Evolutionary conservation across 2,329 filamentous ascomycete genomes (phyloP).

Genomic region (Pseudocercospora vitis): DNA sequence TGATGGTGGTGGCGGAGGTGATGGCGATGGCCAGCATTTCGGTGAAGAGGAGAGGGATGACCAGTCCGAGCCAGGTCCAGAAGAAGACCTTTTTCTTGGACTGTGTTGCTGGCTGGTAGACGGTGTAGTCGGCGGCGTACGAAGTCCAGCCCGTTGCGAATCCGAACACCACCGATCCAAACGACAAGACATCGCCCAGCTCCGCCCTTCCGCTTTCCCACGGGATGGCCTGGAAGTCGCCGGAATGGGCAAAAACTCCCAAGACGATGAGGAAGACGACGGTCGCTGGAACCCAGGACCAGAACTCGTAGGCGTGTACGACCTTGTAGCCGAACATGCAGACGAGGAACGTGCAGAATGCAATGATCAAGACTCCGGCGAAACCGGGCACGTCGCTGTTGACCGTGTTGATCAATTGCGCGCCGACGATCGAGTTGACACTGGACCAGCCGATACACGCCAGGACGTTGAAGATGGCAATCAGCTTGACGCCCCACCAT

Average conservation of each 20-base stretch:
- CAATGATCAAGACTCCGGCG: conserved; percentile 74
- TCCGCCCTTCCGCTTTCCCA: conserved; percentile 60
- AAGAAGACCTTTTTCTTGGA: conserved; percentile 64
- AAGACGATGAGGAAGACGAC: conserved; percentile 72
- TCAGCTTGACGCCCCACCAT: conserved; percentile 39
- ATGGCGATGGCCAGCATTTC: conserved; percentile 71
- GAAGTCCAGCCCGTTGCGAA: conserved; percentile 73
- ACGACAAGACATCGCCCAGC: conserved; percentile 63
- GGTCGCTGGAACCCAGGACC: conserved; percentile 69
- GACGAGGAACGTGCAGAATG: conserved; percentile 65
- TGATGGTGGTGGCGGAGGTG: conserved; percentile 61
- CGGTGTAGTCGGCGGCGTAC: conserved; percentile 76
- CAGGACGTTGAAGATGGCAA: conserved; percentile 69
- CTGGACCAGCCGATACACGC: conserved; percentile 74
- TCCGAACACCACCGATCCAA: conserved; percentile 65
- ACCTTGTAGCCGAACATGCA: conserved; percentile 75
- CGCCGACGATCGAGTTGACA: conserved; percentile 77
- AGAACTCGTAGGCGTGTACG: conserved; percentile 76
- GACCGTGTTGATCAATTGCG: conserved; percentile 73
- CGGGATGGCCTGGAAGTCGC: conserved; percentile 63
- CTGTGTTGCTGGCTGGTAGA: conserved; percentile 68
- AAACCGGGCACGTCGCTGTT: conserved; percentile 68
- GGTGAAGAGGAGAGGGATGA: conserved; percentile 70
- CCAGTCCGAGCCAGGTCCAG: conserved; percentile 68
- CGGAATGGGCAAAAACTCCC: conserved; percentile 66